Evolutionary conservation across 495 filamentous ascomycete species (phyloP), one percentile per base, ranked within the genome.

Genomic region (Friedmanniomyces simplex): DNA sequence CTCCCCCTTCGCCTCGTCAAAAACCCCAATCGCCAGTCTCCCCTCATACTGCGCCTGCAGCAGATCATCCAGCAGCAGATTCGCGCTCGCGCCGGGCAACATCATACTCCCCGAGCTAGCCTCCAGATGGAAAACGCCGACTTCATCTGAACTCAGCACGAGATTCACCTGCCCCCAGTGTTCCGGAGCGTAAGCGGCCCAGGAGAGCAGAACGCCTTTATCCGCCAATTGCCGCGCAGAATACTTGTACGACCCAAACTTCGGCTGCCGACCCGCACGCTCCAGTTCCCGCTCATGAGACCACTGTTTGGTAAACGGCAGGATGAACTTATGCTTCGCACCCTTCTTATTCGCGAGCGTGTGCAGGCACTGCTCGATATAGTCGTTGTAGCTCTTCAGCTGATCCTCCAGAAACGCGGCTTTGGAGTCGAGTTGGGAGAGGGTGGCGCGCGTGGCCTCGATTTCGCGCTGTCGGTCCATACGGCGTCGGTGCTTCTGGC

Each of bases 231-330:
- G 87, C 48, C 88, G 83, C 0, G 90, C 93, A 34, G 83, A 88
- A 73, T 97, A 97, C 72, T 97, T 97, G 81, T 86, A 99, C 11
- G 86, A 91, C 47, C 93, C 93, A 67, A 97, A 97, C 67, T 95
- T 95, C 67, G 95, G 94, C 45, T 94, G 86, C 49, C 91, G 87
- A 39, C 93, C 93, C 4, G 84, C 81, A 54, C 88, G 84, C 66
- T 94, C 86, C 13, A 99, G 85, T 71, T 99, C 93, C 55, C 87
- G 82, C 73, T 96, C 90, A 72, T 99, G 93, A 72, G 94, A 91
- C 81, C 95, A 99, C 68, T 99, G 93, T 63, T 95, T 95, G 32
- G 94, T 95, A 71, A 99, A 99, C 22, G 93, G 93, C 70, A 99
- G 80, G 52, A 96, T 80, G 78, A 96, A 94, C 50, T 87, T 79